Evolutionary conservation across 805 yeast genomes (phyloP), one percentile per base, ranked within the genome.

Genomic region (Yarrowia yakushimensis): DNA sequence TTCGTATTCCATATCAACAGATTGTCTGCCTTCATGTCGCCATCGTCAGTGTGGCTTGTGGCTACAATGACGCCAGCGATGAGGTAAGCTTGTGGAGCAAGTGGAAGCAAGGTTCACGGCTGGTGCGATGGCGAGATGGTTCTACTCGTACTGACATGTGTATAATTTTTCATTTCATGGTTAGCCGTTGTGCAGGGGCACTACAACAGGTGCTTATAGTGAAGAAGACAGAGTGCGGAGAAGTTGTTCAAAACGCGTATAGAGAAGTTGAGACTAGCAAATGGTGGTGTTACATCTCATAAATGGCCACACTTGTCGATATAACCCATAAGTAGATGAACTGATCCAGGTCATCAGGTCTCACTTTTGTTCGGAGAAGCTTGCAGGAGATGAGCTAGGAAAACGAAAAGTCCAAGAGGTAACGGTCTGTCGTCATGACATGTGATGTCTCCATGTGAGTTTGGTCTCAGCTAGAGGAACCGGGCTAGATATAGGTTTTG

Each of bases 81-180:
- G 27, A 27, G 52, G 27, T 13, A 28, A 28, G 25, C 12, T 8
- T 25, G 27, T 25, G 8, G 17, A 17, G 22, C n/a, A 15, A 12
- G 34, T 28, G 28, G 28, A 41, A n/a, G 18, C 34, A 45, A 45
- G 52, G 52, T 45, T 45, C 52, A 45, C 52, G 52, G 52, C 34
- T 30, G 36, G 36, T 13, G 36, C 52, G 52, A 45, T 45, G 52
- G 17, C 23, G 52, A 30, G 36, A 45, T 45, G 36, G 36, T 30
- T 43, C 50, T 43, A 42, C 15, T 15, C 1, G 18, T 1, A 9
- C 8, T 25, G 27, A 25, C n/a, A n/a, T n/a, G n/a, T n/a, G n/a
- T n/a, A n/a, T n/a, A n/a, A n/a, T n/a, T n/a, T n/a, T n/a, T n/a
- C n/a, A n/a, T n/a, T n/a, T n/a, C n/a, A n/a, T n/a, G n/a, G n/a